Evolutionary conservation across 108 stramenopile species (phyloP).

Genomic region (Pseudonitzschia delicatissima): DNA sequence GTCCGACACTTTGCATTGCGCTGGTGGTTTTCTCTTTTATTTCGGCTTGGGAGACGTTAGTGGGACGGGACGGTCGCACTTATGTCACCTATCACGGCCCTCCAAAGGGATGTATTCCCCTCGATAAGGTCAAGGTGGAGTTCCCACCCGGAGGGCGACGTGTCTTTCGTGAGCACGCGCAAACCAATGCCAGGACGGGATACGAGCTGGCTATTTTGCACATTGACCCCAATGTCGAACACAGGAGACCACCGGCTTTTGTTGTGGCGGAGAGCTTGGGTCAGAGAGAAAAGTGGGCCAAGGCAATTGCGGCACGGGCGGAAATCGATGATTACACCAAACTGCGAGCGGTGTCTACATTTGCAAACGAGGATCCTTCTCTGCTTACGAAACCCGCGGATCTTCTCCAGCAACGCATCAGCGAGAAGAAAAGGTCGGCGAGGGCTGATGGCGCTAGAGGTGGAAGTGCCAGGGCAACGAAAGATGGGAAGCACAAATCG

Average conservation of each 20-base stretch:
- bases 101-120: slow-evolving; percentile 64
- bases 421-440: neutral
- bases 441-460: too few species aligned
- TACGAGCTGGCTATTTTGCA: slow-evolving; percentile 74
- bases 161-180: slow-evolving; percentile 86
- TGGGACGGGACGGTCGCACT: slow-evolving; percentile 33
- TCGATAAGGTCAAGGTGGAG: slow-evolving; percentile 61
- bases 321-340: slow-evolving; percentile 32
- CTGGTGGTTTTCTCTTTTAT: slow-evolving; percentile 72
- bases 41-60: slow-evolving; percentile 50
- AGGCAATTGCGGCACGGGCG: slow-evolving; percentile 55
- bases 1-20: slow-evolving; percentile 53
- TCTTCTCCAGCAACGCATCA: slow-evolving; percentile 9
- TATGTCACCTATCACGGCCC: slow-evolving; percentile 43
- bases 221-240: slow-evolving; percentile 18
- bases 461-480: slow-evolving; percentile 13
- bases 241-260: slow-evolving; percentile 46
- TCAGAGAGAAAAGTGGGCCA: slow-evolving; percentile 64
- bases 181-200: slow-evolving; percentile 67
- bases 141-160: slow-evolving; percentile 82
- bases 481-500: slow-evolving; percentile 10
- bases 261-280: slow-evolving; percentile 63
- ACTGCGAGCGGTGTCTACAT: slow-evolving; percentile 22
- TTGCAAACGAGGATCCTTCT: slow-evolving; percentile 14
- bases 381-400: slow-evolving; percentile 15